Evolutionary conservation across 2,329 filamentous ascomycete genomes (phyloP), one percentile per base, ranked within the genome.

Genomic region (Pyrenophora seminiperda): DNA sequence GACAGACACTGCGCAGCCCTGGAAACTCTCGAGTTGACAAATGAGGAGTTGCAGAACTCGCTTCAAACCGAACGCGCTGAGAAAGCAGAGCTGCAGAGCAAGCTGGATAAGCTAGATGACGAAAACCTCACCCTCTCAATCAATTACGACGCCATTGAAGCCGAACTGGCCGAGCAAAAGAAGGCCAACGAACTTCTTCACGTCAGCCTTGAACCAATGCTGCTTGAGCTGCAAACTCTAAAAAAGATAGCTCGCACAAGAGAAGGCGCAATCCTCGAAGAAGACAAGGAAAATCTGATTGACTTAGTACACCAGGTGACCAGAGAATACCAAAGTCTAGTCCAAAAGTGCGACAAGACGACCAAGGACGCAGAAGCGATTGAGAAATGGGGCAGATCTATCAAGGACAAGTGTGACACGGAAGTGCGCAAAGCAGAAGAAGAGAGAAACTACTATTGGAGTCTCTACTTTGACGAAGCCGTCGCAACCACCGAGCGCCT

Each of bases 401-500:
- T 44, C 10, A 15, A 39, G 2, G 40, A 49, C 2, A 44, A 49
- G 19, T 44, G 15, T 9, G 27, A 44, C 2, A 27, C 11, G 18
- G 29, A 33, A 3, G 19, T 50, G 1, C 9, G 17, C 5, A 30
- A 17, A 2, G 20, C 30, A 2, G n/a, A 10, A 0, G 14, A 34
- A 5, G 4, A 5, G 3, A 15, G n/a, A 2, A 14, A 19, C 1
- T 24, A 13, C 7, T 36, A 22, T 29, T 15, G n/a, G 17, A 7
- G 13, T 6, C n/a, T 40, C 2, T 50, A 37, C 18, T 46, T 19
- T 15, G 30, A 46, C 30, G 41, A 45, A 14, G 41, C 47, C 13
- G 41, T 50, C 4, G 5, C 17, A 7, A 41, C 37, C 5, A 30
- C 29, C 1, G 30, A 50, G 11, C n/a, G n/a, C 2, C 15, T 50